Base-by-base conservation (phyloP, 495 filamentous ascomycete genomes). In the Penicillium waksmanii region DNA sequence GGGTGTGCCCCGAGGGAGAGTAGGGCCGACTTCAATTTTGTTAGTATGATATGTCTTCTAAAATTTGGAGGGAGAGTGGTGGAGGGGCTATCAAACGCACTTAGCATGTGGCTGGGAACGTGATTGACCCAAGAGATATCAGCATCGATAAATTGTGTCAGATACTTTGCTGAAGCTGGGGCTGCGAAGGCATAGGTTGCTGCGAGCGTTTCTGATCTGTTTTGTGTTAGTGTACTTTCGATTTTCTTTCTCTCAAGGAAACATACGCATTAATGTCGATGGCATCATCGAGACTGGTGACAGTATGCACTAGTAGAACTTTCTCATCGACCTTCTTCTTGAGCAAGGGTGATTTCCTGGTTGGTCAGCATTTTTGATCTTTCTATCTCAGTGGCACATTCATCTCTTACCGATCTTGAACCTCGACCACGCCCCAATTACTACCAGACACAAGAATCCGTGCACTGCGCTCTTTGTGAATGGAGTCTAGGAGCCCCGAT, bases 121-220 rank as follows among this genome's bases (percentile, higher is more conserved):
- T 83, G 80, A 71, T 85, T 84, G 53, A 81, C 70, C 61, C 72
- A 81, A 0, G 81, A 75, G 23, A 76, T 66, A 8, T 75, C 67
- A 23, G 77, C 66, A 47, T 76, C 70, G 34, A 85, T 73, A 60
- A 80, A 82, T 54, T 83, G 81, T 17, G 76, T 70, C 7, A 85
- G 70, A 49, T 85, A 84, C 59, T 84, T 84, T 17, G 77, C 79
- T 15, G 77, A 68, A 0, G 73, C 34, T 10, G 75, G 69, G 11
- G 72, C 71, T 18, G 79, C 79, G 55, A 84, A 85, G 55, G 79
- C 68, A 55, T 83, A 84, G 9, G 76, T 72, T 23, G 82, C 79
- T 10, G 80, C 71, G 15, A 81, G 64, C 0, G 64, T 64, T 53
- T 57, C 56, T 25, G 60, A 63, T 51, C 73, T 73, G 3, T 25